Evolutionary conservation across 2,329 filamentous ascomycete genomes (phyloP), one percentile per base, ranked within the genome.

Genomic region (Didymella sp.): DNA sequence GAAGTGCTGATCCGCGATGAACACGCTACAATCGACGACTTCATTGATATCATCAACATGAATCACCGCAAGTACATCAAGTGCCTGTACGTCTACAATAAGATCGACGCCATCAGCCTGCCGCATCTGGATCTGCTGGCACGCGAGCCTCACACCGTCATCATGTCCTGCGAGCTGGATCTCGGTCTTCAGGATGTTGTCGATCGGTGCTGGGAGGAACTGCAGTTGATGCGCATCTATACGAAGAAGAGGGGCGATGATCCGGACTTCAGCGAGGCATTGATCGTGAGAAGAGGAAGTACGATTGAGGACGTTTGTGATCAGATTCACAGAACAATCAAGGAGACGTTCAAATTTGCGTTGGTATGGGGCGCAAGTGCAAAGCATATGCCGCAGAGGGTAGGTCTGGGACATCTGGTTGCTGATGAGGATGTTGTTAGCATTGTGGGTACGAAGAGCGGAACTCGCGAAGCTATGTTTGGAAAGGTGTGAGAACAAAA

Each of bases 11-110:
- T 99, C 15, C 90, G 95, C 69, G 95, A 99, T 74, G 95, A 99
- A 73, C 88, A 96, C 74, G 85, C 85, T 37, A 98, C 95, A 1
- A 92, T 99, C 31, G 95, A 99, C 79, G 94, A 99, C 78, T 90
- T 99, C 77, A 99, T 99, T 80, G 95, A 99, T 77, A 92, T 97
- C 60, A 97, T 99, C 78, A 98, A 98, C 94, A 96, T 95, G 78
- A 92, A 97, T 74, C 95, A 99, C 81, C 84, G 95, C 73, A 99
- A 96, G 78, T 99, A 99, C 82, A 97, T 99, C 81, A 85, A 86
- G 73, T 89, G 87, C 55, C 84, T 99, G 28, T 99, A 99, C 79
- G 94, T 98, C 28, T 99, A 99, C 87, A 99, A 99, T 89, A 99
- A 99, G 81, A 96, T 99, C 79, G 95, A 99, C 80, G 89, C 87